Conservation (phyloP, 352 stramenopile genomes). For the Globisporangium spiculum region DNA sequence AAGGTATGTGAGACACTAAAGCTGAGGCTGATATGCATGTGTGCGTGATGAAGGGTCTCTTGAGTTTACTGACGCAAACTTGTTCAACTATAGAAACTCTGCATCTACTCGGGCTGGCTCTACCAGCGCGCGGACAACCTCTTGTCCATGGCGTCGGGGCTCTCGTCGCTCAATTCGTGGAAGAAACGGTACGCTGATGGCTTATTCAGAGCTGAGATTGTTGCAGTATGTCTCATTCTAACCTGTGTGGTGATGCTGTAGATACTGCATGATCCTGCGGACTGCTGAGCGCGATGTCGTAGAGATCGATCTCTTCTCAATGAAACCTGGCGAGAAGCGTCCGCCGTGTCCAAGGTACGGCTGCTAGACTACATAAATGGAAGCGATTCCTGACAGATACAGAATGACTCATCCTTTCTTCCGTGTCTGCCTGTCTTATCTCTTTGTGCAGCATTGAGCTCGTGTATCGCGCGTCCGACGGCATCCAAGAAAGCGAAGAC, state of each 20-base stretch:
- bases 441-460: constrained; percentile 36
- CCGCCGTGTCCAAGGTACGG: constrained; percentile 55
- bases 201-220: neutral
- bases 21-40: neutral
- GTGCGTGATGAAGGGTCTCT: neutral
- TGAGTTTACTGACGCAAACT: constrained; percentile 2
- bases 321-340: constrained; percentile 70
- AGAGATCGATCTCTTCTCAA: constrained; percentile 81
- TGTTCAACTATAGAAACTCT: constrained; percentile 52
- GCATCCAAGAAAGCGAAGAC: constrained; percentile 52
- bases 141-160: constrained; percentile 66
- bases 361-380: too few species aligned
- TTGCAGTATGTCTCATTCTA: neutral
- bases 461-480: constrained; percentile 57
- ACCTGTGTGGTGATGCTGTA: constrained; percentile 17
- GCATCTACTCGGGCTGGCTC: constrained; percentile 78
- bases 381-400: neutral
- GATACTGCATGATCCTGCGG: constrained; percentile 74
- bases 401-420: neutral
- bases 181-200: constrained; percentile 51
- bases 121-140: constrained; percentile 82
- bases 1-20: constrained; percentile 35
- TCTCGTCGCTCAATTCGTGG: constrained; percentile 79
- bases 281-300: constrained; percentile 51
- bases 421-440: neutral